Percentiles rank a stretch among this genome's conserved stretches.
Evolutionary conservation across 768 basidiomycete genomes (phyloP).

Genomic region (Suillus subaureus): DNA sequence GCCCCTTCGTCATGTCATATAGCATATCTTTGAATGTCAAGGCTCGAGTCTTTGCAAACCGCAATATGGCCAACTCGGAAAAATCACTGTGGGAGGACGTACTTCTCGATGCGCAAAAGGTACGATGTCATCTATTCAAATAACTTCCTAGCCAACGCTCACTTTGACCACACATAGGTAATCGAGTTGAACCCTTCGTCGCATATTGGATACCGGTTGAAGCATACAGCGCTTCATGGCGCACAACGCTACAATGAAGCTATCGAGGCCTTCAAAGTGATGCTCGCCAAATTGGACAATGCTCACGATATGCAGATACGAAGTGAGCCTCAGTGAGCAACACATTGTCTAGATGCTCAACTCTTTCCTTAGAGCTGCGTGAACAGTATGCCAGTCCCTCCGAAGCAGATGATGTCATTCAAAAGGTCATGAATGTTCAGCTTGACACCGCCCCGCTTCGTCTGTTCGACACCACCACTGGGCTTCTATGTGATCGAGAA

Average conservation of each 20-base stretch:
- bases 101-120: not conserved
- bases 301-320: not conserved
- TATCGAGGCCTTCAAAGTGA: not conserved
- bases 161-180: not conserved
- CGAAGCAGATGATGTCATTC: not conserved
- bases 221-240: not conserved
- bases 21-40: not conserved
- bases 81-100: not conserved
- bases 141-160: not conserved
- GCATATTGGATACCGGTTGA: not conserved
- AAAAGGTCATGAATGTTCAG: not conserved
- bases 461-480: not conserved
- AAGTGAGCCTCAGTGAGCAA: not conserved
- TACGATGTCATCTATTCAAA: not conserved
- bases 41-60: not conserved
- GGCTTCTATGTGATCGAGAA: not conserved
- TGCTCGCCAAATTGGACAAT: not conserved
- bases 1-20: not conserved
- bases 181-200: not conserved
- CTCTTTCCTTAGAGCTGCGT: not conserved
- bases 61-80: not conserved
- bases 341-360: not conserved
- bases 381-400: not conserved
- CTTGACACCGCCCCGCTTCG: not conserved
- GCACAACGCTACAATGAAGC: not conserved